Base-by-base conservation (phyloP, 176 grass and related monocot genomes). In the Juncus inflexus region DNA sequence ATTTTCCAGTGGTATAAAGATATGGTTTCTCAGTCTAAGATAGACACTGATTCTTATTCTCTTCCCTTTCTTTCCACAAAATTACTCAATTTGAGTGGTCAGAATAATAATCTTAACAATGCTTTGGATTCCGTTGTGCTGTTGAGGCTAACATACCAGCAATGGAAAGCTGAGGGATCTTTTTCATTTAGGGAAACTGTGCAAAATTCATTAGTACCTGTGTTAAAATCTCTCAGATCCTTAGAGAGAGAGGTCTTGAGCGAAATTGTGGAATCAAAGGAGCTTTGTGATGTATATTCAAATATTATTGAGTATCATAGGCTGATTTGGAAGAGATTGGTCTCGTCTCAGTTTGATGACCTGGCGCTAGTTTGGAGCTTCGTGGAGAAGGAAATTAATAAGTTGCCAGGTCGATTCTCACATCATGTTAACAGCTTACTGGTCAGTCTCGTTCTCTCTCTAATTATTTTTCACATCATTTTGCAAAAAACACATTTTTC, bases 291-390 rank as follows among this genome's bases (percentile, higher is more conserved):
- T 41, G 85, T 86, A 66, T 96, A 88, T 60, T 60, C 70, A 51
- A 68, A 67, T 42, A 52, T 96, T 62, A 62, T 96, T 62, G 84
- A 88, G 62, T 83, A 91, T 79, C 91, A 96, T 81, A 88, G 61
- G 63, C 73, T 86, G 1, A 78, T 96, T 67, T 96, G 87, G 87
- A 86, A 81, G 55, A 83, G 72, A 75, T 66, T 89, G 61, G 76
- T 63, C 28, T 83, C 80, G 58, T 88, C 79, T 64, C 76, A 81
- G 37, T 83, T 54, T 76, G 91, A 96, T 70, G 75, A 73, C 5
- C 15, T 86, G 39, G 52, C 79, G 36, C 60, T 96, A 52, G 69
- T 83, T 81, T 96, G 91, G 84, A 83, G 79, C 75, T 81, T 90
- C 78, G 62, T 91, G 52, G 82, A 75, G 78, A 91, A 86, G 65